Evolutionary conservation across 768 basidiomycete species (phyloP), one percentile per base, ranked within the genome.

Genomic region (Xerocomellus chrysenteron): DNA sequence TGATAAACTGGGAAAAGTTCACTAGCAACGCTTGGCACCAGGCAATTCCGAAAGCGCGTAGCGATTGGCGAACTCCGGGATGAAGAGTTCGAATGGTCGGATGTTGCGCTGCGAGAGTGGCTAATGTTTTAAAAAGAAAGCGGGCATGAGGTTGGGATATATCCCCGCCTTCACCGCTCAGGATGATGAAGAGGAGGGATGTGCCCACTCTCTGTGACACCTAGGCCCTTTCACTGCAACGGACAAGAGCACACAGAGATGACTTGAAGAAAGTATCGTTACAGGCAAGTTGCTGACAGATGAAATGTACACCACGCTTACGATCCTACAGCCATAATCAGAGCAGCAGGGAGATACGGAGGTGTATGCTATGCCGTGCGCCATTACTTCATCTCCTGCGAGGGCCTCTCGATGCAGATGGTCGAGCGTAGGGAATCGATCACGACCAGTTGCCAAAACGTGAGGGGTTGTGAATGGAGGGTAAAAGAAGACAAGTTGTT

Each of bases 381-480:
- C 88, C 86, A 83, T 84, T 86, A 87, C 67, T 90, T 85, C 84
- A 88, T 90, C 87, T 90, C 86, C 88, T 89, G 88, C 87, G 88
- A 89, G 86, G 79, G 64, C 87, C 88, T 74, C 77, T 52, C 77
- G 69, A 74, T 68, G 68, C 75, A 75, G 69, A 66, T 65, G 74
- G 65, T 73, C 76, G 73, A 68, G 70, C 66, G 73, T 76, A 57
- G 58, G 55, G 36, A 58, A 51, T 60, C 64, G 67, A 74, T 65
- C 68, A 64, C 72, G 75, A 77, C 78, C 71, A 76, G 48, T 78
- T 74, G 67, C 68, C 64, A 78, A 75, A 80, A 59, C 73, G 72
- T 70, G 75, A 79, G 77, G 75, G 78, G 77, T 70, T 52, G 35
- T 16, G 24, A 16, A 1, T 13, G 35, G 12, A 36, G 59, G 11